Conservation (phyloP, 257 asterid genomes). For the Solanum okadae region DNA sequence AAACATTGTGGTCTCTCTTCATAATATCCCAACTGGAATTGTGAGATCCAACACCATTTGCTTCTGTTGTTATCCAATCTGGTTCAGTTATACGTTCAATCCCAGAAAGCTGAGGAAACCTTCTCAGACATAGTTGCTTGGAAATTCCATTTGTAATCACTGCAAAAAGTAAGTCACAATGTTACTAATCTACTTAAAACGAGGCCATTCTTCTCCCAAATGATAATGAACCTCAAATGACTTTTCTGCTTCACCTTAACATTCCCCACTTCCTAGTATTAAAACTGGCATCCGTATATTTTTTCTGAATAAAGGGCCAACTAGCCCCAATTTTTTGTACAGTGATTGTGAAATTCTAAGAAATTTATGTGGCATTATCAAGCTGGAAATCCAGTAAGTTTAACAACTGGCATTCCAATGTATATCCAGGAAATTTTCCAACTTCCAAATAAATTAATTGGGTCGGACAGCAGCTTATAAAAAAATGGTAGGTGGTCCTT, state of each 20-base stretch:
- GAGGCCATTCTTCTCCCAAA: background rate
- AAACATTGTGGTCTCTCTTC: slow-evolving; percentile 48
- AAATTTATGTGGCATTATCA: background rate
- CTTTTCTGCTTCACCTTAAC: background rate
- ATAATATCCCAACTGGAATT: slow-evolving; percentile 20
- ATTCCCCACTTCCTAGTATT: background rate
- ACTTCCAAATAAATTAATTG: background rate
- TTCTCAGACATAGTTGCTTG: slow-evolving; percentile 44
- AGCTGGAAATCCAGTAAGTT: background rate
- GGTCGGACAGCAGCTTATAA: background rate
- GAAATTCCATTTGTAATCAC: slow-evolving; percentile 51
- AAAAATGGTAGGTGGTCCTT: background rate
- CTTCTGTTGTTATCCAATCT: slow-evolving; percentile 1
- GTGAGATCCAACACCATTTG: slow-evolving; percentile 16
- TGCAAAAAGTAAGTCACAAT: slow-evolving; percentile 20
- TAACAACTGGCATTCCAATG: background rate
- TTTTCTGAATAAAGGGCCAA: background rate
- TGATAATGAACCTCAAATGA: background rate
- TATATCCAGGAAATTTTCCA: background rate
- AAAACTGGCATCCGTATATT: background rate
- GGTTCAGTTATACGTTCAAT: slow-evolving; percentile 19
- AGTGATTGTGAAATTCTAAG: background rate
- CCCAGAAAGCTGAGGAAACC: slow-evolving; percentile 49
- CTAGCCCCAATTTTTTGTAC: background rate
- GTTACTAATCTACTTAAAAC: background rate